Conservation (phyloP, 192 early-diverging fungal genomes). For the Rhizophagus prolifer region DNA sequence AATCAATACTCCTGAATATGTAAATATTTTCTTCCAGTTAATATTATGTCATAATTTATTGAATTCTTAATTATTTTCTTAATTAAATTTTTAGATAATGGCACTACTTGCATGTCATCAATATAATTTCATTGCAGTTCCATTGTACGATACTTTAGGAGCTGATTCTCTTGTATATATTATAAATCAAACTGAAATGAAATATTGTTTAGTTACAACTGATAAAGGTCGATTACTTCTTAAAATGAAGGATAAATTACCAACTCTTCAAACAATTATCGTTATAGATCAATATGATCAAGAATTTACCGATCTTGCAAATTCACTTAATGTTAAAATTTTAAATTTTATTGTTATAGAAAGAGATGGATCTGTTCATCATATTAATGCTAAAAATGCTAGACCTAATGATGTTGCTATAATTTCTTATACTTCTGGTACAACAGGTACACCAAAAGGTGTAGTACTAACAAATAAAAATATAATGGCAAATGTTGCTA, state of each 20-base stretch:
- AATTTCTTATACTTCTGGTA: constrained; percentile 85
- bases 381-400: constrained; percentile 54
- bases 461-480: constrained; percentile 78
- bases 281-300: constrained; percentile 40
- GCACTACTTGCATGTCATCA: constrained; percentile 72
- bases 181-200: constrained; percentile 79
- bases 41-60: too few relatives aligned
- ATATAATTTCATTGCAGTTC: constrained; percentile 66
- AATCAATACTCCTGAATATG: constrained; percentile 52
- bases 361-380: constrained; percentile 55
- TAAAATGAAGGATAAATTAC: constrained; percentile 84
- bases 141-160: constrained; percentile 91
- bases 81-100: constrained; percentile 34
- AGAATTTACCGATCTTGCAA: constrained; percentile 12
- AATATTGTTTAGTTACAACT: constrained; percentile 59
- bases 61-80: too few relatives aligned
- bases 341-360: constrained; percentile 60
- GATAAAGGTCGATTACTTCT: constrained; percentile 67
- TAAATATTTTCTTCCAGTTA: background rate
- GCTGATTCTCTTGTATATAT: constrained; percentile 77
- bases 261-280: constrained; percentile 63
- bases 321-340: constrained; percentile 54
- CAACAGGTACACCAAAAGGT: constrained; percentile 46
- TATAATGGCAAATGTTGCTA: constrained; percentile 30
- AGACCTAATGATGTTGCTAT: constrained; percentile 69